These are phyloP conservation scores for Rhytidiadelphus loreus DNA, from an alignment of 225 moss, liverwort and hornwort species.

Conservation along the genomic window DNA sequence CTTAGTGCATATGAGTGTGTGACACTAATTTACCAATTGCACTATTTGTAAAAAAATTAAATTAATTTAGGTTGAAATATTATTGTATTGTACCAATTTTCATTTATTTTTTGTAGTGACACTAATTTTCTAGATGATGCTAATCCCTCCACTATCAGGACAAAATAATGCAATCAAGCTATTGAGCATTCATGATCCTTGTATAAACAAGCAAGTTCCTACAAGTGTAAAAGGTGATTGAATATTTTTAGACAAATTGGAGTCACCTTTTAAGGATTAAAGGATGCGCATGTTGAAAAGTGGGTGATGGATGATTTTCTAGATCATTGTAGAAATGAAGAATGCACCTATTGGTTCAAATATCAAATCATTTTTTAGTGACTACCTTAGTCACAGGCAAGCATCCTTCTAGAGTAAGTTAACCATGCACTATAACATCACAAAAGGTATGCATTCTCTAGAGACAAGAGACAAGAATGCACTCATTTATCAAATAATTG, in stretches of 20 bases:
- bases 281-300: accelerated
- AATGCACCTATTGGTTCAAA: not conserved
- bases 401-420: not conserved
- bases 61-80: no score
- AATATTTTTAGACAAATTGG: no score
- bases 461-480: not conserved
- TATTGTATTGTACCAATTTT: not conserved
- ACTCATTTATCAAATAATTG: not conserved
- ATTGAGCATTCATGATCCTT: not conserved
- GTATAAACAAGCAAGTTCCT: not conserved
- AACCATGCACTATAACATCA: not conserved
- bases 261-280: no score
- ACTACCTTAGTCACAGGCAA: not conserved
- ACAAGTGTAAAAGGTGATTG: not conserved
- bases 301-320: accelerated
- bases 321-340: not conserved
- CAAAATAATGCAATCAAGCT: not conserved
- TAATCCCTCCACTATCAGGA: accelerated
- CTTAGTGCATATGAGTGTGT: not conserved
- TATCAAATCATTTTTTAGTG: not conserved
- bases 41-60: not conserved
- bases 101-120: not conserved
- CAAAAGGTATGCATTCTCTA: not conserved
- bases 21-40: not conserved
- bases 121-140: not conserved